A percentile compares a stretch with the other conserved stretches of the same genome.
phyloP scores from a whole-genome alignment of 2,329 filamentous ascomycete species.

The Fusarium pseudocircinatum region DNA sequence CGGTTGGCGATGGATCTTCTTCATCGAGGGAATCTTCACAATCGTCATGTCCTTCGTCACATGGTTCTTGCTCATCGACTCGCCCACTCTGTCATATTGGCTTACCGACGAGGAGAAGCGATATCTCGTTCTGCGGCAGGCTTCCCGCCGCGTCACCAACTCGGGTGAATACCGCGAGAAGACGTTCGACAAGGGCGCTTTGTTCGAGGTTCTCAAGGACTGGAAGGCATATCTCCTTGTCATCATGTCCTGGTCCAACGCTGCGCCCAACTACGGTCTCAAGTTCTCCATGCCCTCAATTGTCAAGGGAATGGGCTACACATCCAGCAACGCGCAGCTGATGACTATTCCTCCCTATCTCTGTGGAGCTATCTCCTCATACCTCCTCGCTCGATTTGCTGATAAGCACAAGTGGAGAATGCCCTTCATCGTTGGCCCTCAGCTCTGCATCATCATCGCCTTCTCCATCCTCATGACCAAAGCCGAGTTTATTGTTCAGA shows the following conservation, averaged over 20 bases:
- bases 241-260: conserved; percentile 53
- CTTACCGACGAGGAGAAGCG: conserved; percentile 34
- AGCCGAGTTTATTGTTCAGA: conserved; percentile 29
- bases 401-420: conserved; percentile 48
- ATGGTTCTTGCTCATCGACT: conserved; percentile 57
- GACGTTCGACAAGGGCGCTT: conserved; percentile 13
- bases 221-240: conserved; percentile 52
- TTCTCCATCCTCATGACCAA: conserved; percentile 39
- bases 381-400: conserved; percentile 39
- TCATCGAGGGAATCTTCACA: conserved; percentile 43
- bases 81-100: conserved; percentile 26
- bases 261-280: conserved; percentile 46
- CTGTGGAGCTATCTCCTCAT: conserved; percentile 35
- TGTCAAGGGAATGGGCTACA: conserved; percentile 53
- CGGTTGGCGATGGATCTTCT: conserved; percentile 43
- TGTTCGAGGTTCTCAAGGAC: conserved; percentile 22
- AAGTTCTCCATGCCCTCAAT: conserved; percentile 50
- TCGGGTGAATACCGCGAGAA: conserved; percentile 22
- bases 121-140: conserved; percentile 25
- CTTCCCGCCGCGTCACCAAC: conserved; percentile 22
- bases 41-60: conserved; percentile 53
- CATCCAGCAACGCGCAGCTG: conserved; percentile 43
- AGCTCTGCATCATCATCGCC: conserved; percentile 43
- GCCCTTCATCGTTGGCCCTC: conserved; percentile 47
- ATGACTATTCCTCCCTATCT: conserved; percentile 50